Evolutionary conservation across 2,329 filamentous ascomycete species (phyloP).

Genomic region (Paecilomyces variotii): DNA sequence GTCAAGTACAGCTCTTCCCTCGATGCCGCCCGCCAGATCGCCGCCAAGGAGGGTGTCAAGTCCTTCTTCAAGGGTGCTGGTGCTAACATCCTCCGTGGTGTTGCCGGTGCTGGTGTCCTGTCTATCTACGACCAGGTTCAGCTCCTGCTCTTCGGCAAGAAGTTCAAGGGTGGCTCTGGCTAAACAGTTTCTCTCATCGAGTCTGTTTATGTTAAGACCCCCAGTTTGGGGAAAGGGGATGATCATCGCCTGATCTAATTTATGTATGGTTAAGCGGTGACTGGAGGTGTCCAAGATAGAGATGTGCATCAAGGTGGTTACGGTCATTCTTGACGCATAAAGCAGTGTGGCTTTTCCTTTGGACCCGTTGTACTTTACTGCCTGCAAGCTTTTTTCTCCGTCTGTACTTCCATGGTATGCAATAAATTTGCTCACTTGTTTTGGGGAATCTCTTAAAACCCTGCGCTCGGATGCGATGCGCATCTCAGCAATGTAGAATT

Average conservation of each 20-base stretch:
- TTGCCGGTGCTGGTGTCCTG: slow-evolving; percentile 99
- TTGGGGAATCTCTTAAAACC: not conserved
- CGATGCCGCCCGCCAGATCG: slow-evolving; percentile 92
- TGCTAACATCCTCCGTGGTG: slow-evolving; percentile 99
- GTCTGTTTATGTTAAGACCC: slow-evolving; percentile 7
- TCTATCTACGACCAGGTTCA: slow-evolving; percentile 99
- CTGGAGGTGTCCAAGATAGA: slow-evolving; percentile 34
- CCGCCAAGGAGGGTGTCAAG: slow-evolving; percentile 92
- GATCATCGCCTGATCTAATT: slow-evolving; percentile 19
- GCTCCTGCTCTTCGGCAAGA: slow-evolving; percentile 99
- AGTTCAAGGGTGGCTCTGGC: slow-evolving; percentile 63
- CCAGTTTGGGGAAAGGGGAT: slow-evolving; percentile 19
- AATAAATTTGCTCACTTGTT: slow-evolving; percentile 7
- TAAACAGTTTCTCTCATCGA: slow-evolving; percentile 20
- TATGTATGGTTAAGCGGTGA: slow-evolving; percentile 19
- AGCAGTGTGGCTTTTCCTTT: slow-evolving; percentile 35
- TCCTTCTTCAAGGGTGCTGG: slow-evolving; percentile 99
- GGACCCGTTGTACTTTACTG: slow-evolving; percentile 43
- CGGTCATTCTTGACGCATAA: slow-evolving; percentile 37
- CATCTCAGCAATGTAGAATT: not conserved
- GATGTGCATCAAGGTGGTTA: slow-evolving; percentile 32
- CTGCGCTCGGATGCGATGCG: no score
- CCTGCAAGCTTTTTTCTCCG: slow-evolving; percentile 36
- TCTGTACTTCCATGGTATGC: slow-evolving; percentile 14
- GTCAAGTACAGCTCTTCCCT: slow-evolving; percentile 99